Base-by-base conservation (phyloP, 2,329 filamentous ascomycete species). In the Ceratocystis harringtonii region DNA sequence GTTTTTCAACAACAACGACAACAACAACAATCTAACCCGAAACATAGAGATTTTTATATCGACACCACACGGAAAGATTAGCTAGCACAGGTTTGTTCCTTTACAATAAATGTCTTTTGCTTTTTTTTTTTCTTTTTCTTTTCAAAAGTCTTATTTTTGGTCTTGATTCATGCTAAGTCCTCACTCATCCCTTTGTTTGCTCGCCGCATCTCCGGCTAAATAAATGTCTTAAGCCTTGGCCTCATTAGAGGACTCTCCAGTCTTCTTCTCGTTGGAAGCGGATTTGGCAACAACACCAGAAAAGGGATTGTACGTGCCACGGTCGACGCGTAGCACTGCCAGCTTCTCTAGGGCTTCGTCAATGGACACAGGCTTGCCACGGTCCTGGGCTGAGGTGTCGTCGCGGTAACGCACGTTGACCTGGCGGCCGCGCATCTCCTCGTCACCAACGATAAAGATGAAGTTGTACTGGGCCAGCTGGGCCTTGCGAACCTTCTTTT, bases 401-500 rank as follows among this genome's bases (percentile, higher is more conserved):
- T 85, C 83, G 69, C 83, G 79, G 76, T 84, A 84, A 66, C 84
- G 81, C 67, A 86, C 81, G 72, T 84, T 85, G 72, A 86, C 80
- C 68, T 82, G 79, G 70, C 81, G 77, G 63, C 79, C 81, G 69
- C 81, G 78, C 75, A 79, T 80, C 74, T 86, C 84, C 71, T 84
- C 79, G 68, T 81, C 82, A 66, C 83, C 84, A 68, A 86, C 82
- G 66, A 86, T 82, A 71, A 92, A 88, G 71, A 91, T 88, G 75
- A 88, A 91, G 78, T 92, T 92, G 78, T 92, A 92, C 75, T 91
- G 86, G 63, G 86, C 80, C 71, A 92, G 75, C 76, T 94, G 89
- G 15, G 85, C 89, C 65, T 83, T 91, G 70, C 89, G 86, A 70
- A 94, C 90, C 84, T 94, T 94, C 83, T 94, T 92, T 75, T 90